phyloP scores from a whole-genome alignment of 2,329 filamentous ascomycete genomes.

The Fusarium burgessii region DNA sequence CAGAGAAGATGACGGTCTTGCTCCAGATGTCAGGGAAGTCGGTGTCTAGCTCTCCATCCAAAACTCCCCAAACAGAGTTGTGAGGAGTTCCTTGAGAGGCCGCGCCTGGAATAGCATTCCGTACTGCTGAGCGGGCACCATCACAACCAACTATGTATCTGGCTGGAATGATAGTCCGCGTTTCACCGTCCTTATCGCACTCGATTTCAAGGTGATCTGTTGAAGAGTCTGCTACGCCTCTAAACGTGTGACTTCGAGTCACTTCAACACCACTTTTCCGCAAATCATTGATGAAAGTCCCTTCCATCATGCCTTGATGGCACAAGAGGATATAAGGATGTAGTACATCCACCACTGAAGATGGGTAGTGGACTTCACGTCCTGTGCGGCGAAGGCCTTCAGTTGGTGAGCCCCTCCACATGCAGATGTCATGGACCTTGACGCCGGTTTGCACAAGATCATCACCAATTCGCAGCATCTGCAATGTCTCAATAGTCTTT shows the following conservation, averaged over 20 bases:
- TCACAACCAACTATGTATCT: slow-evolving; percentile 58
- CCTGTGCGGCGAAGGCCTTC: slow-evolving; percentile 69
- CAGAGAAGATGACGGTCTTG: slow-evolving; percentile 76
- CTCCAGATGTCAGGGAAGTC: slow-evolving; percentile 82
- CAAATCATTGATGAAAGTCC: slow-evolving; percentile 76
- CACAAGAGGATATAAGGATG: slow-evolving; percentile 68
- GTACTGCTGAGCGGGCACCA: slow-evolving; percentile 77
- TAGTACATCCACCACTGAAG: slow-evolving; percentile 64
- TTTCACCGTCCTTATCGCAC: slow-evolving; percentile 46
- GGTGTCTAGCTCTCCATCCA: slow-evolving; percentile 77
- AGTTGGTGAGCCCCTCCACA: slow-evolving; percentile 70
- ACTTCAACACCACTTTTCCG: slow-evolving; percentile 72
- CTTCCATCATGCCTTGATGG: slow-evolving; percentile 82
- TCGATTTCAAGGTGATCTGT: slow-evolving; percentile 59
- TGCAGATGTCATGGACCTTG: slow-evolving; percentile 78
- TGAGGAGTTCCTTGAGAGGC: slow-evolving; percentile 67
- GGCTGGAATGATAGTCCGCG: slow-evolving; percentile 15
- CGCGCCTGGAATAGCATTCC: slow-evolving; percentile 69
- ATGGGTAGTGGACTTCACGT: slow-evolving; percentile 76
- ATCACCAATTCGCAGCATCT: slow-evolving; percentile 76
- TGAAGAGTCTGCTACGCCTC: slow-evolving; percentile 59
- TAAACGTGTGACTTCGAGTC: slow-evolving; percentile 72
- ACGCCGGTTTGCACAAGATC: slow-evolving; percentile 74
- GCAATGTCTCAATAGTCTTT: slow-evolving; percentile 81
- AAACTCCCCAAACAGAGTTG: slow-evolving; percentile 73